These are phyloP conservation scores for Dovyalis caffra DNA, from an alignment of 345 rosid genomes.

Conservation along the genomic window DNA sequence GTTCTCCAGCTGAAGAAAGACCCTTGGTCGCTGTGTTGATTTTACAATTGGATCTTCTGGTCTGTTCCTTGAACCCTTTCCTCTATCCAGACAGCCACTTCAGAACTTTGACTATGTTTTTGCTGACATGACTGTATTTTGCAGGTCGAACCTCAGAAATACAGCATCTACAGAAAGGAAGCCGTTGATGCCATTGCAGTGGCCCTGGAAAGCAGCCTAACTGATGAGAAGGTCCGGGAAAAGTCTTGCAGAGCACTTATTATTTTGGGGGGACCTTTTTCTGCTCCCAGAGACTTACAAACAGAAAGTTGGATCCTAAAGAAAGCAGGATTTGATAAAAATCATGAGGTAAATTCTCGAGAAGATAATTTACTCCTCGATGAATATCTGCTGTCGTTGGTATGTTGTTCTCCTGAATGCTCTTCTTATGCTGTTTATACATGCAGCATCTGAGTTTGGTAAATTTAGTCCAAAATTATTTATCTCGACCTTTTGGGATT, in stretches of 20 bases:
- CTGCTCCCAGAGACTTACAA: slow-evolving; percentile 32
- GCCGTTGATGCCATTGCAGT: slow-evolving; percentile 50
- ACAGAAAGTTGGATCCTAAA: slow-evolving; percentile 46
- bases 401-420: slow-evolving; percentile 13
- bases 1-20: slow-evolving; percentile 31
- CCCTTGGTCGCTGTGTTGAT: slow-evolving; percentile 50
- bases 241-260: slow-evolving; percentile 49
- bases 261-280: slow-evolving; percentile 44
- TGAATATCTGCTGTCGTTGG: slow-evolving; percentile 22
- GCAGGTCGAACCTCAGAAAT: slow-evolving; percentile 48
- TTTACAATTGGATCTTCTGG: slow-evolving; percentile 51
- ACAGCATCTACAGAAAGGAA: slow-evolving; percentile 51
- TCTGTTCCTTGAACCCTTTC: slow-evolving; percentile 14
- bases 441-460: too few relatives aligned
- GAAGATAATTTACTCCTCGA: slow-evolving; percentile 19
- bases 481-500: too few relatives aligned
- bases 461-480: too few relatives aligned
- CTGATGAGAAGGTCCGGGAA: slow-evolving; percentile 36
- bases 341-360: slow-evolving; percentile 15
- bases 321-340: slow-evolving; percentile 38
- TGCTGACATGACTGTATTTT: slow-evolving; percentile 5
- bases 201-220: slow-evolving; percentile 40
- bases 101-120: background rate
- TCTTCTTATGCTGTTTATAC: background rate
- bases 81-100: background rate